Conservation (phyloP, 495 filamentous ascomycete species). For the Xylaria intraflava region DNA sequence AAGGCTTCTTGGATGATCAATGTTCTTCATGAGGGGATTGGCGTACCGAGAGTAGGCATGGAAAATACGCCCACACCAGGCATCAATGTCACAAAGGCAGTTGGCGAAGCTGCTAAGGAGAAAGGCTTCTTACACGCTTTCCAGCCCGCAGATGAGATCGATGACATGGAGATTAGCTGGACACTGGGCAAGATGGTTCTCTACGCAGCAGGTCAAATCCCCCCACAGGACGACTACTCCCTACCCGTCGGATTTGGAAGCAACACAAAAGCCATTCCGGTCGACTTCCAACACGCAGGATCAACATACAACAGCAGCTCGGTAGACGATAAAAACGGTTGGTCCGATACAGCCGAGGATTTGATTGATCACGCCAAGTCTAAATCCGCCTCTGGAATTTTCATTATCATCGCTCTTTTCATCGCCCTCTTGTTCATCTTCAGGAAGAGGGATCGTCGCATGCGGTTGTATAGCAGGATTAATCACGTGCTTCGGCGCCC, state of each 20-base stretch:
- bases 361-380: slow-evolving; percentile 58
- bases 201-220: slow-evolving; percentile 85
- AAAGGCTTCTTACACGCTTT: slow-evolving; percentile 86
- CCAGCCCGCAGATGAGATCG: slow-evolving; percentile 88
- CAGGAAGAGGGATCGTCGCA: slow-evolving; percentile 61
- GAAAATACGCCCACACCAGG: slow-evolving; percentile 45
- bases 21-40: slow-evolving; percentile 90
- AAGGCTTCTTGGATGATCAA: slow-evolving; percentile 98
- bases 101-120: slow-evolving; percentile 60
- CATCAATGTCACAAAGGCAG: slow-evolving; percentile 70
- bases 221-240: slow-evolving; percentile 47
- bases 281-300: slow-evolving; percentile 84
- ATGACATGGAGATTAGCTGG: slow-evolving; percentile 94
- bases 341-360: slow-evolving; percentile 55
- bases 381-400: slow-evolving; percentile 68
- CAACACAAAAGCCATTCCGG: slow-evolving; percentile 59
- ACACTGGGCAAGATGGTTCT: slow-evolving; percentile 97
- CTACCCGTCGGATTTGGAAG: slow-evolving; percentile 87
- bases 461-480: slow-evolving; percentile 55
- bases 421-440: slow-evolving; percentile 55
- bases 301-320: slow-evolving; percentile 45
- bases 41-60: slow-evolving; percentile 80
- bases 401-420: slow-evolving; percentile 59
- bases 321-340: slow-evolving; percentile 47
- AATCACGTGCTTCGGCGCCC: slow-evolving; percentile 45